Evolutionary conservation across 306 rosid genomes (phyloP), one percentile per base, ranked within the genome.

Genomic region (Gleditsia sinensis): DNA sequence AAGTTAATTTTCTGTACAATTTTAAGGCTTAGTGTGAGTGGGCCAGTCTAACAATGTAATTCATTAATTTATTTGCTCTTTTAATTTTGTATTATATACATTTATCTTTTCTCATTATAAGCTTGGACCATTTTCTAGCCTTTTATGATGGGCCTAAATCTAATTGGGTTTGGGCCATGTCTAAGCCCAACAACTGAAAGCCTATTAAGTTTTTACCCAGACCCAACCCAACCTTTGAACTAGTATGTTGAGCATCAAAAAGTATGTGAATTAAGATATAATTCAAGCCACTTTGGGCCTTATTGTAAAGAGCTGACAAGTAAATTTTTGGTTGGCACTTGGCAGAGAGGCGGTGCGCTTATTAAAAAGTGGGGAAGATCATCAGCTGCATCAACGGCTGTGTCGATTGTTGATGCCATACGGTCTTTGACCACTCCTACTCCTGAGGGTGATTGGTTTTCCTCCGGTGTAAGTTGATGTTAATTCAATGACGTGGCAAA

Each of bases 311-410:
- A 27, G 77, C 78, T 80, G 48, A 65, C 75, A 59, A 62, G 57
- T 39, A 17, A 21, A 23, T 81, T 51, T 57, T 62, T 51, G 59
- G 74, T 67, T 81, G 78, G 37, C 84, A 94, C 71, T 67, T 81
- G 78, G 37, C 84, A 94, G 99, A 92, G 99, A 84, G 99, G 99
- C 58, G 97, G 99, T 7, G 86, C 48, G 71, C 93, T 94, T 58
- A 94, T 92, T 62, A 11, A 92, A 67, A 94, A 94, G 79, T 94
- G 99, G 99, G 99, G 99, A 73, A 87, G 99, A 88, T 94, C 99
- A 5, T 94, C 99, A 39, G 99, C 99, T 75, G 99, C 99, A 75
- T 94, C 99, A 48, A 94, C 99, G 77, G 25, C 97, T 36, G 95
- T 90, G 45, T 94, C 99, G 3, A 82, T 92, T 63, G 95, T 81